Percentiles rank a stretch among this genome's conserved stretches.
Conservation (phyloP, 306 rosid species). For the Prinsepia uniflora region DNA sequence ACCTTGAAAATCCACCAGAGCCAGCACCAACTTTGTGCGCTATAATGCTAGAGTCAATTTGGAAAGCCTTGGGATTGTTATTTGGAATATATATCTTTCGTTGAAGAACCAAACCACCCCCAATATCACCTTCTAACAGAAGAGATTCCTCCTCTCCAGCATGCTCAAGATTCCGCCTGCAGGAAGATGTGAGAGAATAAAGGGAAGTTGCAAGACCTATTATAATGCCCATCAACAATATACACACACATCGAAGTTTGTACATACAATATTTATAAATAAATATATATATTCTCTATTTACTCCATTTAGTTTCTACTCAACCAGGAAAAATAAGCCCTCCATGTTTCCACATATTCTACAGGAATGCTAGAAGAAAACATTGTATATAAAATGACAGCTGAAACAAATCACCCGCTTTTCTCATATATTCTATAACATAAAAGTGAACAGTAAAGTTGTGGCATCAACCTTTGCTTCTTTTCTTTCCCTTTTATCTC, state of each 20-base stretch:
- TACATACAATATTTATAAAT: neutral
- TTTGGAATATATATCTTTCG: conserved; percentile 59
- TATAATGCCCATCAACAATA: neutral
- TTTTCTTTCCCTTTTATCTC: no score
- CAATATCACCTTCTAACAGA: conserved; percentile 73
- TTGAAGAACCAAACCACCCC: conserved; percentile 79
- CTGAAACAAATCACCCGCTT: neutral
- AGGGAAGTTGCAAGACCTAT: neutral
- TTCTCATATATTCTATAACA: neutral
- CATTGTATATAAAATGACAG: neutral
- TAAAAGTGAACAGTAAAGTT: neutral
- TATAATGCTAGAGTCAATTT: conserved; percentile 66
- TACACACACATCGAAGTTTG: neutral
- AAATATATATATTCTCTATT: neutral
- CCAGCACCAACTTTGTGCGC: conserved; percentile 88
- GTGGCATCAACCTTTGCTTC: neutral
- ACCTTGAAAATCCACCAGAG: conserved; percentile 97
- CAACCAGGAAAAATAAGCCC: neutral
- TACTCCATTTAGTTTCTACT: neutral
- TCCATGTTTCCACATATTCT: neutral
- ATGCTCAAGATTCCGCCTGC: conserved; percentile 61
- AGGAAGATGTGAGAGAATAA: conserved; percentile 19
- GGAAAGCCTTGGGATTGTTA: conserved; percentile 38
- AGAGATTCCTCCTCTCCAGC: conserved; percentile 69
- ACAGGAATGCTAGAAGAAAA: neutral